Evolutionary conservation across 139 green algal species (phyloP), one percentile per base, ranked within the genome.

Genomic region (Limnomonas spitsbergensis): DNA sequence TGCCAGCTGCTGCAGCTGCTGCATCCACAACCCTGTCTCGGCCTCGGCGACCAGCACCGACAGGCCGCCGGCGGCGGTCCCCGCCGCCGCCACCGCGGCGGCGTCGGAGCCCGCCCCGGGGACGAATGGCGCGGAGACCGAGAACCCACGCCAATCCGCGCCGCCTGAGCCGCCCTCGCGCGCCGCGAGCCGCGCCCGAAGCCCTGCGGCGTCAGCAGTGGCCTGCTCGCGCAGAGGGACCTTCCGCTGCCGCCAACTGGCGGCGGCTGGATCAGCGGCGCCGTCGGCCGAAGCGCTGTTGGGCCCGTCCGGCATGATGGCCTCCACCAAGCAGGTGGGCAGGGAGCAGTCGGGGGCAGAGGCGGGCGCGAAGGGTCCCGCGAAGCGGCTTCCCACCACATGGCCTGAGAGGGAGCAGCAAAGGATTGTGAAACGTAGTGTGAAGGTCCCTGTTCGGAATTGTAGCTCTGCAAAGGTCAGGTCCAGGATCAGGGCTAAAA

Each of bases 91-190:
- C n/a, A n/a, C n/a, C n/a, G n/a, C n/a, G n/a, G n/a, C n/a, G n/a
- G n/a, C n/a, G n/a, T n/a, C n/a, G n/a, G n/a, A n/a, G n/a, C n/a
- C 4, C 75, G 31, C 20, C 87, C 90, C 90, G 66, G 90, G 89
- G 6, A 86, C 77, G 80, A 91, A 94, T 0, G 89, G 90, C 53
- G 83, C 73, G 35, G 82, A 87, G 29, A 82, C 84, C n/a, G 81
- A 84, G 75, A 90, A 84, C 47, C 90, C 89, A 0, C 89, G 82
- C 83, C 90, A 88, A 75, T 81, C 88, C 69, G 91, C 85, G 3
- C 80, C 78, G 1, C 76, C 81, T 29, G 47, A 61, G 37, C 71
- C 71, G 3, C 37, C 39, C 27, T 38, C 71, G 1, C 71, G 2
- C n/a, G 69, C 37, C 53, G 39, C 24, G n/a, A 27, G 31, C 39